Evolutionary conservation across 2,329 filamentous ascomycete species (phyloP).

Genomic region (Malbranchea zuffiana): DNA sequence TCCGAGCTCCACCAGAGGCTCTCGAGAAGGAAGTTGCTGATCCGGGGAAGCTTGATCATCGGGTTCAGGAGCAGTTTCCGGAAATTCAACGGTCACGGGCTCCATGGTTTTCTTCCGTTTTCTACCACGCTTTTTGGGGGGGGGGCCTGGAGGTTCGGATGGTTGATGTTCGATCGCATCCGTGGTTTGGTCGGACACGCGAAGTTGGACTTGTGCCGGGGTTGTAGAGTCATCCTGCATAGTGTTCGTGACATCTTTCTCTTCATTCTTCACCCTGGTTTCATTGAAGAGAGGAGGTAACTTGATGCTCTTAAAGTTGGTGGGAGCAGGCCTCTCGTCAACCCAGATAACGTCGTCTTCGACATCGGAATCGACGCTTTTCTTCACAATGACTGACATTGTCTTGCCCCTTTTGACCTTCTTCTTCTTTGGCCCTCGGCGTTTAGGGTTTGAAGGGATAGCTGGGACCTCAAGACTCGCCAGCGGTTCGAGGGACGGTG

Average conservation of each 20-base stretch:
- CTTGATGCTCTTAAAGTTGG: slow-evolving; percentile 1
- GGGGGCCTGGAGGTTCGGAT: neutral
- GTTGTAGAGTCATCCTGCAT: too few species aligned
- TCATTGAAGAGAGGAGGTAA: neutral
- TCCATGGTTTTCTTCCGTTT: slow-evolving; percentile 31
- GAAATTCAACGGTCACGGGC: slow-evolving; percentile 7
- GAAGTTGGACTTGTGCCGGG: too few species aligned
- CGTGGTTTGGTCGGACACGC: neutral
- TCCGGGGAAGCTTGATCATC: neutral
- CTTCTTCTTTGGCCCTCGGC: slow-evolving; percentile 31
- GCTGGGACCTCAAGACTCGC: neutral
- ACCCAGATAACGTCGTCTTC: slow-evolving; percentile 36
- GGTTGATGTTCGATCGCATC: too few species aligned
- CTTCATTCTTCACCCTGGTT: too few species aligned
- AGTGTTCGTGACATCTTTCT: too few species aligned
- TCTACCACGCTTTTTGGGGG: slow-evolving; percentile 34
- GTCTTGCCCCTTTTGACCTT: slow-evolving; percentile 37
- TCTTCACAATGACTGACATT: slow-evolving; percentile 25
- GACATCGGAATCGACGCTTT: slow-evolving; percentile 22
- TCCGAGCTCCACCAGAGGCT: neutral
- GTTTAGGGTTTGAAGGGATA: neutral
- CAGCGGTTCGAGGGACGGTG: neutral
- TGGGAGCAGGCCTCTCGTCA: slow-evolving; percentile 19
- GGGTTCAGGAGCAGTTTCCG: neutral
- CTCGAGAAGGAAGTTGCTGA: neutral